Percentiles rank a stretch among this genome's conserved stretches.
These are phyloP conservation scores for Paramyrothecium sp. DNA, from an alignment of 2,329 filamentous ascomycete species.

Conservation along the genomic window DNA sequence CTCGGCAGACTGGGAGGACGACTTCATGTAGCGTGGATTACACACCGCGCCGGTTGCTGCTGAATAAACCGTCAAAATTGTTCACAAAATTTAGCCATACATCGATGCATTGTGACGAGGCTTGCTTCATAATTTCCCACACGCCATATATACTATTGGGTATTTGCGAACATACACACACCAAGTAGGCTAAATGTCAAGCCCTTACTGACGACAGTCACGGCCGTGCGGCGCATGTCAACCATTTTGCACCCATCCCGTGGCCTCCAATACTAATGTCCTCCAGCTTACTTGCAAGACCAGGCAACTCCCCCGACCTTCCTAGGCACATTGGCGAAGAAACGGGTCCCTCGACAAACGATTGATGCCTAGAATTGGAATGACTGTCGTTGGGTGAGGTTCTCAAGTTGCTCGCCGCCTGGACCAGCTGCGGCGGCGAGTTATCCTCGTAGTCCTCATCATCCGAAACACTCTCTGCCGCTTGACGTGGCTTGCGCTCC, in stretches of 20 bases:
- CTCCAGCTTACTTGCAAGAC: constrained; percentile 26
- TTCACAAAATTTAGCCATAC: too few relatives aligned
- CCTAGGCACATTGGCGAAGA: constrained; percentile 19
- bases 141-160: neutral
- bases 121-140: too few relatives aligned
- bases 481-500: constrained; percentile 12
- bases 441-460: neutral
- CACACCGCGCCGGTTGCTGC: neutral
- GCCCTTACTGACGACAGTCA: neutral
- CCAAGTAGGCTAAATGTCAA: neutral
- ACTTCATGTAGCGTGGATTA: constrained; percentile 72
- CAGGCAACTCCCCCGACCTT: constrained; percentile 21
- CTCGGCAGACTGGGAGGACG: constrained; percentile 74
- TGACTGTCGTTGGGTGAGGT: neutral
- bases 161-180: neutral
- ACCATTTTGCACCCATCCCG: constrained; percentile 26
- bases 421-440: neutral
- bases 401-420: neutral
- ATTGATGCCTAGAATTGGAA: constrained; percentile 9
- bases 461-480: neutral
- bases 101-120: too few relatives aligned
- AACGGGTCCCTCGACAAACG: neutral
- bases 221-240: constrained; percentile 3
- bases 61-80: neutral
- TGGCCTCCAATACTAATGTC: constrained; percentile 27